Conservation (phyloP, 306 rosid species). For the Vigna nakashimae region DNA sequence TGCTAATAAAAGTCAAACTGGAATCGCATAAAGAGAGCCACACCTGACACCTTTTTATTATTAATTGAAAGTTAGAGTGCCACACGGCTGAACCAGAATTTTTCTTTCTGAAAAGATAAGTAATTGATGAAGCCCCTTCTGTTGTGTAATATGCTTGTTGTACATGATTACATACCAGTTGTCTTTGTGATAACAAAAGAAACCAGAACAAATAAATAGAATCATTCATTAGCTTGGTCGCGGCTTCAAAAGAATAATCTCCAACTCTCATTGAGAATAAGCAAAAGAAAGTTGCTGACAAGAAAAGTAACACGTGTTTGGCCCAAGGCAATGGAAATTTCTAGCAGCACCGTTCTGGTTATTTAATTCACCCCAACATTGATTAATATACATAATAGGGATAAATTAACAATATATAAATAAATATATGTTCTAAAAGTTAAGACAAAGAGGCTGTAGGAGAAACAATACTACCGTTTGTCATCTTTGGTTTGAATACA, state of each 20-base stretch:
- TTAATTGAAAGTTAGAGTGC: slow-evolving; percentile 30
- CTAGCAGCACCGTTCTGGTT: slow-evolving; percentile 33
- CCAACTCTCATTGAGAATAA: slow-evolving; percentile 22
- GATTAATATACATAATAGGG: slow-evolving; percentile 59
- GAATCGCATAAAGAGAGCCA: slow-evolving; percentile 19
- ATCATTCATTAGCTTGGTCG: neutral
- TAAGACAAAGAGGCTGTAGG: slow-evolving; percentile 34
- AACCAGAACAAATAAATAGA: slow-evolving; percentile 3
- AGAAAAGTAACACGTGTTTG: slow-evolving; percentile 33
- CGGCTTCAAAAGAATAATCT: slow-evolving; percentile 30
- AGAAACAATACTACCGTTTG: slow-evolving; percentile 43
- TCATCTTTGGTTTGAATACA: slow-evolving; percentile 39
- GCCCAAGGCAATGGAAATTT: slow-evolving; percentile 37
- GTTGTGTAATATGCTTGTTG: neutral
- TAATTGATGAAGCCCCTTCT: neutral
- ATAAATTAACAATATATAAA: slow-evolving; percentile 44
- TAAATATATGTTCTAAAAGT: slow-evolving; percentile 38
- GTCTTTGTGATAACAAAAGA: neutral
- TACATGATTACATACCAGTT: neutral
- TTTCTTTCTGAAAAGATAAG: slow-evolving; percentile 1
- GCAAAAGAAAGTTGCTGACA: slow-evolving; percentile 43
- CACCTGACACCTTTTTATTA: slow-evolving; percentile 16
- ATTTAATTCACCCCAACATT: slow-evolving; percentile 51
- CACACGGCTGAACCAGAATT: neutral
- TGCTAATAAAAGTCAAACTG: slow-evolving; percentile 19